Evolutionary conservation across 805 yeast genomes (phyloP).

Genomic region (Yamadazyma laniorum): DNA sequence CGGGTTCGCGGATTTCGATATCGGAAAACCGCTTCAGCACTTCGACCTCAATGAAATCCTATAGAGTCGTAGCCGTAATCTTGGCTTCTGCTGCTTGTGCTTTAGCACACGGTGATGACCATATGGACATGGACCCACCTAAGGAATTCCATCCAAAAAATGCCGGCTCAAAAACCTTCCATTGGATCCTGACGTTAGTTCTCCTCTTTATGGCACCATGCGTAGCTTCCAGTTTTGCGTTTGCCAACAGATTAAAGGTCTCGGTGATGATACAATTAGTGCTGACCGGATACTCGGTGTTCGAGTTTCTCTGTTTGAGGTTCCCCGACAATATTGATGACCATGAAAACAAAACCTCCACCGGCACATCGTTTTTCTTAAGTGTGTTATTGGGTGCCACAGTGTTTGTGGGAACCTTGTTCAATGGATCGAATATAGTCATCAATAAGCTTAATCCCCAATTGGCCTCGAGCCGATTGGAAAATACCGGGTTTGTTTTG

Average conservation of each 20-base stretch:
- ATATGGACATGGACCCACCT: conserved; percentile 24
- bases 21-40: too few species aligned
- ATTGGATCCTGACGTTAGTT: conserved; percentile 57
- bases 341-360: conserved; percentile 64
- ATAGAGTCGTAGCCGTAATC: too few species aligned
- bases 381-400: conserved; percentile 45
- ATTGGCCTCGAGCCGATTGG: conserved; percentile 28
- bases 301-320: conserved; percentile 56
- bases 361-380: conserved; percentile 68
- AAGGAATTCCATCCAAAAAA: conserved; percentile 44
- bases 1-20: too few species aligned
- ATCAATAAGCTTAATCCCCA: conserved; percentile 33
- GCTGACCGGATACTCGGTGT: conserved; percentile 48
- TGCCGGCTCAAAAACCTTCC: conserved; percentile 56
- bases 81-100: too few species aligned
- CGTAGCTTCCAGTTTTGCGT: conserved; percentile 49
- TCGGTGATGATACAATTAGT: conserved; percentile 47
- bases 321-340: conserved; percentile 62
- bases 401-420: conserved; percentile 52
- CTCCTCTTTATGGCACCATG: conserved; percentile 56
- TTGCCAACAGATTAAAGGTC: conserved; percentile 50
- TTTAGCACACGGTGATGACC: not conserved
- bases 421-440: conserved; percentile 51
- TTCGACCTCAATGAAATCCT: too few species aligned
- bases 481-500: not conserved